phyloP scores from a whole-genome alignment of 2,329 filamentous ascomycete species.

The Fusarium sp. region DNA sequence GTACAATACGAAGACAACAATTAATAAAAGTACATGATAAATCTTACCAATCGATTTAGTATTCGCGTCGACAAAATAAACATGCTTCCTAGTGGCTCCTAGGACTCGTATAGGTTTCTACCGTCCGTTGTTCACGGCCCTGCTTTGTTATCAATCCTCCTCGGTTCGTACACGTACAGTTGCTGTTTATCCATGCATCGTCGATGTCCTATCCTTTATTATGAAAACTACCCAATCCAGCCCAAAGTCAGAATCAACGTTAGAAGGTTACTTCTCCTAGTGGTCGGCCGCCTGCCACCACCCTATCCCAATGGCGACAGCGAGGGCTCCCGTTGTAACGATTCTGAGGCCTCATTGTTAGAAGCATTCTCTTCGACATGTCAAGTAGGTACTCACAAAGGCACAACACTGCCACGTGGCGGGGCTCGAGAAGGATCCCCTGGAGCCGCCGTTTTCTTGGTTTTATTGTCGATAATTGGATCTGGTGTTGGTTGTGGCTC shows the following conservation, averaged over 20 bases:
- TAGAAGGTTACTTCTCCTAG: conserved; percentile 1
- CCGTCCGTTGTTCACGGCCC: background rate
- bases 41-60: background rate
- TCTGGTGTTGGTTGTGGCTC: background rate
- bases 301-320: conserved; percentile 39
- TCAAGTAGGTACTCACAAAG: conserved; percentile 27
- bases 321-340: conserved; percentile 39
- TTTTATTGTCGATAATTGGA: background rate
- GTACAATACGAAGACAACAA: background rate
- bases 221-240: conserved; percentile 19
- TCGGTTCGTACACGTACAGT: conserved; percentile 15
- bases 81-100: conserved; percentile 17
- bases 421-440: conserved; percentile 13
- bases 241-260: background rate
- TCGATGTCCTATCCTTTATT: background rate
- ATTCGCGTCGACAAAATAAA: conserved; percentile 12
- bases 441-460: background rate
- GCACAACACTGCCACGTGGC: conserved; percentile 20
- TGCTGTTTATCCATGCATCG: background rate
- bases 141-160: conserved; percentile 3
- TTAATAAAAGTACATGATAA: background rate
- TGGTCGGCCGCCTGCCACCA: conserved; percentile 40
- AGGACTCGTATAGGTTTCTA: conserved; percentile 25
- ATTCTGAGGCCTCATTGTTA: conserved; percentile 31
- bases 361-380: background rate